Percentiles rank a stretch among this genome's conserved stretches.
Conservation (phyloP, 495 filamentous ascomycete genomes). For the Penicillium atrosanguineum region DNA sequence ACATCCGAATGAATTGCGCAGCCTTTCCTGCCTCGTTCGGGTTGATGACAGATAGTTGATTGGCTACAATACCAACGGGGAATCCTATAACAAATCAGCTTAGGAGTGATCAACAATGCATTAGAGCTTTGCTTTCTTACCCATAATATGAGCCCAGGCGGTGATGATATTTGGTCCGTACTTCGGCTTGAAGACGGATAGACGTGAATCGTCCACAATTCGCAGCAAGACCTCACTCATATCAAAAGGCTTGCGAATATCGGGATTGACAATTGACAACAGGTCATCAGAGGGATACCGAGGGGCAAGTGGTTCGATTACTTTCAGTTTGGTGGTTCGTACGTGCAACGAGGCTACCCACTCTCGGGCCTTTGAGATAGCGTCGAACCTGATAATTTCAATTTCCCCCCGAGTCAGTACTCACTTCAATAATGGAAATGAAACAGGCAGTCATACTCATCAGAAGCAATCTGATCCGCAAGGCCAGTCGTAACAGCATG, state of each 20-base stretch:
- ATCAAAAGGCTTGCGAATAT: slow-evolving; percentile 32
- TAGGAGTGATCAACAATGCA: background rate
- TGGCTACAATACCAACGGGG: slow-evolving; percentile 32
- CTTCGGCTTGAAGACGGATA: slow-evolving; percentile 29
- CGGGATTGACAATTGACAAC: slow-evolving; percentile 25
- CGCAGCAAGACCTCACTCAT: slow-evolving; percentile 32
- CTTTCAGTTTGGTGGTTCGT: background rate
- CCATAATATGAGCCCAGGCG: slow-evolving; percentile 29
- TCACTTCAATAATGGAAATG: background rate
- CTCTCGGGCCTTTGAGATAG: slow-evolving; percentile 30
- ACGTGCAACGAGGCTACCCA: slow-evolving; percentile 27
- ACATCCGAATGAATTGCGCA: slow-evolving; percentile 30
- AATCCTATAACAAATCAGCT: slow-evolving; percentile 9
- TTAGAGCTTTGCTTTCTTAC: slow-evolving; percentile 4
- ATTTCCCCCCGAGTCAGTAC: background rate
- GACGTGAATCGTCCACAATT: slow-evolving; percentile 28
- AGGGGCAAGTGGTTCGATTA: slow-evolving; percentile 8
- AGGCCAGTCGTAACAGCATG: slow-evolving; percentile 29
- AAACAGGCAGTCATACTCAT: slow-evolving; percentile 22
- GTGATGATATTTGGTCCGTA: slow-evolving; percentile 31
- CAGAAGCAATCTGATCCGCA: slow-evolving; percentile 29
- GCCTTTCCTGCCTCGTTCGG: slow-evolving; percentile 29
- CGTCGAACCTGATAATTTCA: slow-evolving; percentile 24
- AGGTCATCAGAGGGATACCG: slow-evolving; percentile 26
- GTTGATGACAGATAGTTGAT: slow-evolving; percentile 30